phyloP scores from a whole-genome alignment of 1,139 yeast genomes.

The Suhomyces bribrorum region DNA sequence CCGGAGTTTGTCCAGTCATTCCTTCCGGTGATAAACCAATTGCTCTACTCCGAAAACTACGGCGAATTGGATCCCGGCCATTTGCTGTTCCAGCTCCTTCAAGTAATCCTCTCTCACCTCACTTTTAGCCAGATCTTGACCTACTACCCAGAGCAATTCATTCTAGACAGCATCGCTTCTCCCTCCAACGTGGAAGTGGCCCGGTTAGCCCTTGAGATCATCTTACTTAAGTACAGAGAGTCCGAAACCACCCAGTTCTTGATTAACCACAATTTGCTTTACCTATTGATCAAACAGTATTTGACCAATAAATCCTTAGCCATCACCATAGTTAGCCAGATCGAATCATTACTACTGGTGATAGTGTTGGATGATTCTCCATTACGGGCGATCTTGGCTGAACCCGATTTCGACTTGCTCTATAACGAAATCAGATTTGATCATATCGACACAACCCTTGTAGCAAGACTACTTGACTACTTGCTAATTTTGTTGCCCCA shows the following conservation, averaged over 20 bases:
- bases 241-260: conserved; percentile 21
- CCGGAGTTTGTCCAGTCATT: conserved; percentile 5
- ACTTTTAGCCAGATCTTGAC: conserved; percentile 21
- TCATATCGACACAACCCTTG: conserved; percentile 12
- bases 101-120: conserved; percentile 22
- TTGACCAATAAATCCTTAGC: conserved; percentile 12
- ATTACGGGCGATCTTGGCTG: conserved; percentile 12
- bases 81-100: conserved; percentile 24
- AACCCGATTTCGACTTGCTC: conserved; percentile 8
- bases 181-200: conserved; percentile 11
- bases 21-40: conserved; percentile 15
- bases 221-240: conserved; percentile 20
- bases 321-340: conserved; percentile 20
- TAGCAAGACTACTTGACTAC: conserved; percentile 29
- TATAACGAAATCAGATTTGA: conserved; percentile 8
- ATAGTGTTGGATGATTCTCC: conserved; percentile 10
- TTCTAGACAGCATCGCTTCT: conserved; percentile 17
- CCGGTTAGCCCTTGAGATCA: conserved; percentile 22
- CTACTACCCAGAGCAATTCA: conserved; percentile 25
- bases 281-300: conserved; percentile 12
- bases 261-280: conserved; percentile 12
- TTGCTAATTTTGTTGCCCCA: conserved; percentile 18
- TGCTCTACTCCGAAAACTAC: conserved; percentile 7
- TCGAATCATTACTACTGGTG: conserved; percentile 19
- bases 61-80: conserved; percentile 24